These are phyloP conservation scores for Colletotrichum truncatum DNA, from an alignment of 2,329 filamentous ascomycete genomes.

Conservation along the genomic window DNA sequence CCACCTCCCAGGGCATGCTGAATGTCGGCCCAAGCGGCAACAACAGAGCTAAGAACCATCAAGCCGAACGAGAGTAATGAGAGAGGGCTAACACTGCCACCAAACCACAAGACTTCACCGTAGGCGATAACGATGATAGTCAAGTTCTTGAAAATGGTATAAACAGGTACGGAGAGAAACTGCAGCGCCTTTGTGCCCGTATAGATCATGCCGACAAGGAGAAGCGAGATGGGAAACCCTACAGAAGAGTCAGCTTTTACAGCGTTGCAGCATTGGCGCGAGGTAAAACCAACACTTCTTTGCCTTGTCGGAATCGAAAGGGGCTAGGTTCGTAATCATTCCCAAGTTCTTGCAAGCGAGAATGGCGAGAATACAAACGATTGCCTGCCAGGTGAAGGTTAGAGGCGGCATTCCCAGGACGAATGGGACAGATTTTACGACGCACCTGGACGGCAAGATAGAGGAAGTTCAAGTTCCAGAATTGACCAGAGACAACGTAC, in stretches of 20 bases:
- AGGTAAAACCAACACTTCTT: slow-evolving; percentile 78
- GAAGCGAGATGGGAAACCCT: slow-evolving; percentile 97
- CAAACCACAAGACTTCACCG: slow-evolving; percentile 98
- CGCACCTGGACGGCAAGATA: slow-evolving; percentile 91
- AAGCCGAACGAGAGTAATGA: slow-evolving; percentile 93
- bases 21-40: slow-evolving; percentile 98
- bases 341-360: slow-evolving; percentile 82
- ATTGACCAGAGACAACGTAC: slow-evolving; percentile 89
- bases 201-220: slow-evolving; percentile 99
- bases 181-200: slow-evolving; percentile 95
- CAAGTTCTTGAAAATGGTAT: slow-evolving; percentile 99
- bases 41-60: slow-evolving; percentile 94
- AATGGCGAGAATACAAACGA: slow-evolving; percentile 90
- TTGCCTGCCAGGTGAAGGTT: slow-evolving; percentile 66
- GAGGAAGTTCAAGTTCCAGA: slow-evolving; percentile 98
- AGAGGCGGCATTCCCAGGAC: not conserved
- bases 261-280: not conserved
- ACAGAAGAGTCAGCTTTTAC: slow-evolving; percentile 34
- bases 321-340: slow-evolving; percentile 82
- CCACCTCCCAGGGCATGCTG: slow-evolving; percentile 77
- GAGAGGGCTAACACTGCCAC: slow-evolving; percentile 87
- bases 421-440: slow-evolving; percentile 16
- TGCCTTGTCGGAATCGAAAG: slow-evolving; percentile 87
- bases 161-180: slow-evolving; percentile 96
- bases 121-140: slow-evolving; percentile 99